Conservation (phyloP, 352 stramenopile genomes). For the Phytophthora pisi region DNA sequence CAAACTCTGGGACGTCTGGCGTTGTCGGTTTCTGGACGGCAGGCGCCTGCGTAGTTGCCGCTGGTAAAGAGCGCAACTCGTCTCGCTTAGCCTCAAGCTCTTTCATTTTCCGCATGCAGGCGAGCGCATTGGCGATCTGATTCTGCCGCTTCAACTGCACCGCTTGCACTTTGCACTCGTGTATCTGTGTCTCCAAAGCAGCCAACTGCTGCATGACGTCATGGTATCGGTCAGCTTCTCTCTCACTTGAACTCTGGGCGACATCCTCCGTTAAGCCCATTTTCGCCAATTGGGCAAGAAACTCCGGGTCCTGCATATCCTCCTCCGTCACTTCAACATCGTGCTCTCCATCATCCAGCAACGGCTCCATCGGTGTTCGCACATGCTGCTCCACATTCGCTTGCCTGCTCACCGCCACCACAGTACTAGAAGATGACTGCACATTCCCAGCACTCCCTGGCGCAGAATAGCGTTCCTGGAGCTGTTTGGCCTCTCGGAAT, state of each 20-base stretch:
- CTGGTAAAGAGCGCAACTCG: constrained; percentile 9
- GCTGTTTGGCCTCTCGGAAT: constrained; percentile 63
- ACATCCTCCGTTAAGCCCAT: constrained; percentile 47
- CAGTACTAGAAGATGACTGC: background rate
- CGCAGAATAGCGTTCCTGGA: constrained; percentile 40
- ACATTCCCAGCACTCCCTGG: background rate
- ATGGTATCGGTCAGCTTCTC: constrained; percentile 1
- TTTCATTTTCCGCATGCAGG: constrained; percentile 65
- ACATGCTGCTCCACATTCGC: background rate
- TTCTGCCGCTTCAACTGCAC: constrained; percentile 62
- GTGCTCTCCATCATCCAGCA: constrained; percentile 31
- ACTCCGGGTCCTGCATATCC: constrained; percentile 78
- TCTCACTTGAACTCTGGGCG: background rate
- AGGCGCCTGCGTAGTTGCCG: background rate
- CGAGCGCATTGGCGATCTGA: constrained; percentile 59
- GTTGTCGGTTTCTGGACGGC: background rate
- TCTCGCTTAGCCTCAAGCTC: constrained; percentile 51
- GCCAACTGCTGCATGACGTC: constrained; percentile 29
- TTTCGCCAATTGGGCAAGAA: constrained; percentile 58
- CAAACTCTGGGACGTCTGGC: constrained; percentile 1
- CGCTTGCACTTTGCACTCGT: constrained; percentile 49
- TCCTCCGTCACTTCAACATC: constrained; percentile 77
- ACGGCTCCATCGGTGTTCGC: background rate
- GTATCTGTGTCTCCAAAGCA: constrained; percentile 51
- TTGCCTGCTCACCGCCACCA: background rate